Base-by-base conservation (phyloP, 139 green algal genomes). In the Diplosphaera chodatii region DNA sequence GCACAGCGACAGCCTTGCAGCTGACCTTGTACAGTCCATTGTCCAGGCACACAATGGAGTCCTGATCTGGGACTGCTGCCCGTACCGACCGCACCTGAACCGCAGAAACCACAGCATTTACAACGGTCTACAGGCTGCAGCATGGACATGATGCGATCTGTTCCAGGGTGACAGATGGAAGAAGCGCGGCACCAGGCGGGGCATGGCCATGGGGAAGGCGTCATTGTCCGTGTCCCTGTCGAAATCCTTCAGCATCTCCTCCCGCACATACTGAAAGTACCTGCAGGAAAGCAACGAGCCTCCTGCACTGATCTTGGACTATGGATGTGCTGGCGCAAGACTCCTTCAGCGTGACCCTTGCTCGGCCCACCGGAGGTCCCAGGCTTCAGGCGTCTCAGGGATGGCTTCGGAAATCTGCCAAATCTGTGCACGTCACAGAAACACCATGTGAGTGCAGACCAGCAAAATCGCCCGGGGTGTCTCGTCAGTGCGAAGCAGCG, bases 1-100 rank as follows among this genome's bases (percentile, higher is more conserved):
- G n/a, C n/a, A n/a, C n/a, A n/a, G n/a, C n/a, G n/a, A 20, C 37
- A 48, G 10, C 8, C 37, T 20, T 48, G 37, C 5, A 4, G 27
- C 68, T 32, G 4, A 48, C 68, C 68, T 78, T 83, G 74, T 76
- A 81, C 1, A 80, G 48, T 8, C 78, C 78, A 66, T 84, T 84
- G 71, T 84, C 78, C 1, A 84, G 72, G 29, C 70, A 78, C 10
- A 75, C 34, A 18, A 81, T 79, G 37, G 56, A 37, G 64, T 84
- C 78, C 0, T 84, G 48, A 18, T 59, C 48, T 4, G 48, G 48
- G 13, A 59, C 48, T 18, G 48, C 48, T 18, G 13, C 48, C 16
- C 48, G 48, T 4, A 59, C 48, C 10, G 48, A n/a, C 16, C 16
- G 8, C 48, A 59, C 48, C 48, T 59, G 37, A 21, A 13, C 37